These are phyloP conservation scores for Globisporangium spiculum DNA, from an alignment of 352 stramenopile genomes.

Conservation along the genomic window DNA sequence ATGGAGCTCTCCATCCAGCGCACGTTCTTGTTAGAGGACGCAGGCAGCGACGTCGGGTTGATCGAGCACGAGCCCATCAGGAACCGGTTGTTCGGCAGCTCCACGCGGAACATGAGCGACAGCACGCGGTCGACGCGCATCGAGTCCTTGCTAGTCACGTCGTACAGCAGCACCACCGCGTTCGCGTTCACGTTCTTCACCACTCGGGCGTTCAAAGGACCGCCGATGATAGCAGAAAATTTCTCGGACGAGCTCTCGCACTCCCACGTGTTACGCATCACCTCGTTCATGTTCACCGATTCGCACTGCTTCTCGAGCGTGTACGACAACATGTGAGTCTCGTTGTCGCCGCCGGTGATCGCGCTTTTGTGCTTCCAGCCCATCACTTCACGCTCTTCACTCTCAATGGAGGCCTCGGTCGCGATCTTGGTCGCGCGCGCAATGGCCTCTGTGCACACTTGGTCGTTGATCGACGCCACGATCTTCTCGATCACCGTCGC, in stretches of 20 bases:
- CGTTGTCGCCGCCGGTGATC: not conserved
- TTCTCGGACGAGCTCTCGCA: constrained; percentile 9
- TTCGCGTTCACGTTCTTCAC: constrained; percentile 12
- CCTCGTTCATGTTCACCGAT: not conserved
- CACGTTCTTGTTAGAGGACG: constrained; percentile 54
- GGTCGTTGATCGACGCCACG: constrained; percentile 7
- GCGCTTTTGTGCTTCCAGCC: constrained; percentile 11
- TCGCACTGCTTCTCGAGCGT: constrained; percentile 24
- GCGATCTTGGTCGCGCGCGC: constrained; percentile 5
- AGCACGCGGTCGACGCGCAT: constrained; percentile 15
- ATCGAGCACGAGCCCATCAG: constrained; percentile 73
- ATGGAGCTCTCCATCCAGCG: constrained; percentile 84
- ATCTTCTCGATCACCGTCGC: constrained; percentile 10
- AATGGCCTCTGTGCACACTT: constrained; percentile 11
- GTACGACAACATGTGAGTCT: not conserved
- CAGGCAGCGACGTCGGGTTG: constrained; percentile 48
- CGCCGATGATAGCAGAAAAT: constrained; percentile 1
- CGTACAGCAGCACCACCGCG: constrained; percentile 12
- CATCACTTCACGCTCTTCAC: constrained; percentile 5
- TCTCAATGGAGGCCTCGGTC: not conserved
- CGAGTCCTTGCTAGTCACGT: constrained; percentile 10
- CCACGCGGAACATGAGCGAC: constrained; percentile 12
- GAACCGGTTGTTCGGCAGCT: constrained; percentile 42
- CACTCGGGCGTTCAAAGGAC: not conserved
- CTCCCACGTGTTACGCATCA: constrained; percentile 6